Percentiles rank a stretch among this genome's conserved stretches.
These are phyloP conservation scores for Fusarium proliferatum DNA, from an alignment of 2,329 filamentous ascomycete genomes.

Conservation along the genomic window DNA sequence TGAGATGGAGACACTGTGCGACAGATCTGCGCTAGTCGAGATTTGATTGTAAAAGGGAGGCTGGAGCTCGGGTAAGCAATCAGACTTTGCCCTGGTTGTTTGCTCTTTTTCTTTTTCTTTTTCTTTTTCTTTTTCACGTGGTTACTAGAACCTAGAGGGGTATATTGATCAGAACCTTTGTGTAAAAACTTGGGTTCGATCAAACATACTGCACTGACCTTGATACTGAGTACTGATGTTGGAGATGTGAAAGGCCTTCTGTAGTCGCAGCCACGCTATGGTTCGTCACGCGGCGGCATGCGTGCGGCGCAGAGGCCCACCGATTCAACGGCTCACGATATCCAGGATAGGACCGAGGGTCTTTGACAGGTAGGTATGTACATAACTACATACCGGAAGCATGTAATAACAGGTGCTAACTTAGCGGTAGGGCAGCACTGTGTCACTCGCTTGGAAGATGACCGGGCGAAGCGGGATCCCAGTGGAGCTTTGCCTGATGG, in stretches of 20 bases:
- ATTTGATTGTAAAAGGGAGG: constrained; percentile 45
- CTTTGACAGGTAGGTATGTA: neutral
- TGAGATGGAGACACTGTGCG: constrained; percentile 39
- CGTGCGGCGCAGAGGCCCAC: constrained; percentile 45
- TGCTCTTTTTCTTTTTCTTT: neutral
- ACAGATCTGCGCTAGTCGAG: constrained; percentile 46
- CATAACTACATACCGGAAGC: neutral
- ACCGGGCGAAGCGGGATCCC: constrained; percentile 23
- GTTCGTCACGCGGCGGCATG: constrained; percentile 45
- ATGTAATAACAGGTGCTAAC: constrained; percentile 4
- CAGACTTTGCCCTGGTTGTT: constrained; percentile 1
- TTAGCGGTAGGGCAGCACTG: constrained; percentile 35
- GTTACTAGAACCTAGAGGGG: constrained; percentile 21
- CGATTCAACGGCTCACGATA: constrained; percentile 39
- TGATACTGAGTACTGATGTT: neutral
- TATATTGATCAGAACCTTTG: constrained; percentile 3
- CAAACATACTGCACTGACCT: neutral
- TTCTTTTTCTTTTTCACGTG: neutral
- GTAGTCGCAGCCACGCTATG: constrained; percentile 26
- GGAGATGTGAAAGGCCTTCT: neutral
- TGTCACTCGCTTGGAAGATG: constrained; percentile 36
- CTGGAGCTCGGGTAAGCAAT: constrained; percentile 22
- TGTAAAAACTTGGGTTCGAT: neutral
- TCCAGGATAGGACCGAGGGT: constrained; percentile 29
- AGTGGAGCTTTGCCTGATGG: constrained; percentile 26